phyloP scores from a whole-genome alignment of 2,329 filamentous ascomycete genomes.

The Chaetomium strumarium region DNA sequence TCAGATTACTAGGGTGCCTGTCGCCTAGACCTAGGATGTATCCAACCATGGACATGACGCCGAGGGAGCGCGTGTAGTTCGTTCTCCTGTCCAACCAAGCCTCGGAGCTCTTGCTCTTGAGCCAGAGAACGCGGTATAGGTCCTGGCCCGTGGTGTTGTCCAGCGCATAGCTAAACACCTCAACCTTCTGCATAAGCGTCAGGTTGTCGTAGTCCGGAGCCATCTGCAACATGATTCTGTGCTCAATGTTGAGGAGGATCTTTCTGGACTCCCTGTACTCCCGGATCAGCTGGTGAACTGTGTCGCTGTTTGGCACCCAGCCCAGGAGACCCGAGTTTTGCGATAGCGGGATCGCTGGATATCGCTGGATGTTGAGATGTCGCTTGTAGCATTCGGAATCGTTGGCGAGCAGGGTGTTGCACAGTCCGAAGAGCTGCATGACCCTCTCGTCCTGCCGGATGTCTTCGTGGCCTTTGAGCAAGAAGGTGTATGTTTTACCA shows the following conservation, averaged over 20 bases:
- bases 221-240: constrained; percentile 99
- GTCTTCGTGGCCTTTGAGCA: constrained; percentile 98
- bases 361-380: constrained; percentile 92
- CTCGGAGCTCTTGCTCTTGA: constrained; percentile 97
- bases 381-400: constrained; percentile 97
- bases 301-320: constrained; percentile 97
- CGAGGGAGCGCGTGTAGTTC: constrained; percentile 96
- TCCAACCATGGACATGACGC: constrained; percentile 99
- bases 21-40: constrained; percentile 97
- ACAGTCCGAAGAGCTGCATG: constrained; percentile 97
- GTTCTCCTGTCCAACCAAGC: constrained; percentile 95
- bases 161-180: constrained; percentile 97
- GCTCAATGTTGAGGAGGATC: constrained; percentile 97
- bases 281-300: constrained; percentile 89
- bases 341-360: constrained; percentile 92
- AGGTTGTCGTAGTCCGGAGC: constrained; percentile 98
- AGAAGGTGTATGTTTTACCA: constrained; percentile 78
- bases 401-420: constrained; percentile 89
- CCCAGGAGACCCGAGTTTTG: constrained; percentile 93
- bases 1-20: constrained; percentile 93
- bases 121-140: constrained; percentile 93
- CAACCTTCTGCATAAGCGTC: constrained; percentile 99
- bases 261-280: constrained; percentile 97
- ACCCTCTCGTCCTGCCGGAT: constrained; percentile 98
- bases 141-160: constrained; percentile 99